A percentile compares a stretch with the other conserved stretches of the same genome.
Evolutionary conservation across 1,284 basidiomycete species (phyloP).

Genomic region (Ustilago trichophora): DNA sequence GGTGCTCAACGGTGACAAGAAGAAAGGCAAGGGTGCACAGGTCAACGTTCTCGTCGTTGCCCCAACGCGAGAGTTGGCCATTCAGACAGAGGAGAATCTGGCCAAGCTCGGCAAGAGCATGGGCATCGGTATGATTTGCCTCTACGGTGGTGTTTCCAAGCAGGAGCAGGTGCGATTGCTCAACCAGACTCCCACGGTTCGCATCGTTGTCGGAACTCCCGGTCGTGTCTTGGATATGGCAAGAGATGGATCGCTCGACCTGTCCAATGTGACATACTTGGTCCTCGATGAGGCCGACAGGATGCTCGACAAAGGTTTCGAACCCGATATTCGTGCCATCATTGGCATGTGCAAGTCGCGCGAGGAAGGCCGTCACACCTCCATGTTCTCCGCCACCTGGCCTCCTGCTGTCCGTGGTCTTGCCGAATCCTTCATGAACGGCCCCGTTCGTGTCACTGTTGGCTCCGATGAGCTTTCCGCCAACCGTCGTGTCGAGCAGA

Average conservation of each 20-base stretch:
- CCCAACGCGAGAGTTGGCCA: conserved; percentile 91
- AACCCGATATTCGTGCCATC: conserved; percentile 95
- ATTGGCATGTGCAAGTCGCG: conserved; percentile 77
- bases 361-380: conserved; percentile 66
- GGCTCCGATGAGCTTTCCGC: conserved; percentile 94
- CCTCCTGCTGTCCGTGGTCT: conserved; percentile 92
- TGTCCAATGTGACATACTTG: conserved; percentile 80
- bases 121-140: conserved; percentile 80
- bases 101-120: conserved; percentile 79
- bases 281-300: conserved; percentile 97
- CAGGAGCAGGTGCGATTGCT: conserved; percentile 77
- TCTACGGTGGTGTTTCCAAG: conserved; percentile 93
- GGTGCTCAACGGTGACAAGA: conserved; percentile 48
- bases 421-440: conserved; percentile 86
- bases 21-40: conserved; percentile 62
- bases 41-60: conserved; percentile 86
- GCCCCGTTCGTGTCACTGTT: conserved; percentile 90
- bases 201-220: conserved; percentile 91
- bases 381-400: conserved; percentile 91
- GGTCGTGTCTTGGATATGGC: conserved; percentile 91
- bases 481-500: conserved; percentile 83
- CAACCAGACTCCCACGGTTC: conserved; percentile 69
- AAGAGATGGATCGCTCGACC: conserved; percentile 80
- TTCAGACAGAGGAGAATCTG: conserved; percentile 91
- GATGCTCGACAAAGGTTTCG: conserved; percentile 98